Conservation (phyloP, 805 yeast species). For the Pichia exigua region DNA sequence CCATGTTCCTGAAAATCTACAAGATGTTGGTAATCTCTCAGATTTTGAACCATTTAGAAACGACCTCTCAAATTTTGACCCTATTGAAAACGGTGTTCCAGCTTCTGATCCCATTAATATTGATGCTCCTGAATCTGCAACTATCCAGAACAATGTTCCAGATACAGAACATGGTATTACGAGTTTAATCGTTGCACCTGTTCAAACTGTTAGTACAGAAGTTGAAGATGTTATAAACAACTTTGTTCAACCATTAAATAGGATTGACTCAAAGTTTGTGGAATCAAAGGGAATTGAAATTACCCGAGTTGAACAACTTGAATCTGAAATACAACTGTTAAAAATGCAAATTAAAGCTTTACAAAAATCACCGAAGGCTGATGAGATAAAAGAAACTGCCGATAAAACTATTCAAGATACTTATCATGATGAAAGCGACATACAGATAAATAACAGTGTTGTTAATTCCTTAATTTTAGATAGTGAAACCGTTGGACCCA, state of each 20-base stretch:
- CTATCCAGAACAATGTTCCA: background rate
- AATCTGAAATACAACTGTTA: background rate
- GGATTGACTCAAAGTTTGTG: background rate
- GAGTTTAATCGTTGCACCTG: background rate
- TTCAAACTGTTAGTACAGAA: background rate
- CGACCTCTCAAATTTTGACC: background rate
- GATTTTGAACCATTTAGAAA: background rate
- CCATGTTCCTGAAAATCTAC: background rate
- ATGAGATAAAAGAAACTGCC: background rate
- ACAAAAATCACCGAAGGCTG: background rate
- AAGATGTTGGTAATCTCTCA: background rate
- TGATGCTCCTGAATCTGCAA: background rate
- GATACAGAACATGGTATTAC: background rate
- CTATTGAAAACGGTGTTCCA: background rate
- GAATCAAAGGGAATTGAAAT: background rate
- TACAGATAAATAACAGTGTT: background rate
- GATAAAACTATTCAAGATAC: background rate
- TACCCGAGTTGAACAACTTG: conserved; percentile 4
- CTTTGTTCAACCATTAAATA: background rate
- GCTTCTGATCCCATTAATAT: background rate
- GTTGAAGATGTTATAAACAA: background rate
- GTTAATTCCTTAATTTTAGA: background rate
- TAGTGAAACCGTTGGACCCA: too few species aligned
- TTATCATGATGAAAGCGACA: background rate
- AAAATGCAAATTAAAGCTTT: conserved; percentile 2